Evolutionary conservation across 1,284 basidiomycete species (phyloP), one percentile per base, ranked within the genome.

Genomic region (Pseudozyma sp.): DNA sequence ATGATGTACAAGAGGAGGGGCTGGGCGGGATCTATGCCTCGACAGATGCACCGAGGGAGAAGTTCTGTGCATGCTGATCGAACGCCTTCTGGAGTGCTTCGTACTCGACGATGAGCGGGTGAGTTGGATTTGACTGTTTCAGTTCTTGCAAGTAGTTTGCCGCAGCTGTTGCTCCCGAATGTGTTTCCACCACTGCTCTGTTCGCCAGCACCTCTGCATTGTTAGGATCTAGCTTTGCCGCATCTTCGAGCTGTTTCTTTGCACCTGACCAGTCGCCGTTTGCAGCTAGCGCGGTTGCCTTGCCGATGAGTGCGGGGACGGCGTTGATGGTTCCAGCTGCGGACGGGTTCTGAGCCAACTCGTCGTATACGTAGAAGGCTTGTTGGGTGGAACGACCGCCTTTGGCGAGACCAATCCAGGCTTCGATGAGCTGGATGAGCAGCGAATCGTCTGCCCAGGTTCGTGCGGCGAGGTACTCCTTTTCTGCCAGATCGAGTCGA

Each of bases 331-430:
- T 74, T 1, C 73, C 68, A 0, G 71, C 69, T 1, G 69, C 57
- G 8, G 37, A 34, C 0, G 80, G 79, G 51, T 77, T 80, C 53
- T 81, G 80, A n/a, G 80, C 79, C 19, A 84, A 53, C 63, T 84
- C 82, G 47, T 84, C 82, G 60, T 80, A 84, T 4, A 84, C 81
- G 51, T 84, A 84, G 63, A 78, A 84, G 1, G 82, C 81, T 50
- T 84, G 82, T 39, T 84, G 82, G 2, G 81, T 77, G n/a, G 73
- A 35, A 0, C 81, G 58, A 0, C 82, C 82, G 16, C 82, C 82
- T 30, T 70, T 67, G 39, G 68, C 67, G 2, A 84, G 66, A 5
- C 81, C 82, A 17, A 84, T 69, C 79, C 79, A 81, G 2, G 82
- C 82, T 59, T 84, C 82, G 62, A 84, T 80, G 31, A 82, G 72